A percentile compares a stretch with the other conserved stretches of the same genome.
Evolutionary conservation across 1,284 basidiomycete species (phyloP).

Genomic region (Cerioporus squamosus): DNA sequence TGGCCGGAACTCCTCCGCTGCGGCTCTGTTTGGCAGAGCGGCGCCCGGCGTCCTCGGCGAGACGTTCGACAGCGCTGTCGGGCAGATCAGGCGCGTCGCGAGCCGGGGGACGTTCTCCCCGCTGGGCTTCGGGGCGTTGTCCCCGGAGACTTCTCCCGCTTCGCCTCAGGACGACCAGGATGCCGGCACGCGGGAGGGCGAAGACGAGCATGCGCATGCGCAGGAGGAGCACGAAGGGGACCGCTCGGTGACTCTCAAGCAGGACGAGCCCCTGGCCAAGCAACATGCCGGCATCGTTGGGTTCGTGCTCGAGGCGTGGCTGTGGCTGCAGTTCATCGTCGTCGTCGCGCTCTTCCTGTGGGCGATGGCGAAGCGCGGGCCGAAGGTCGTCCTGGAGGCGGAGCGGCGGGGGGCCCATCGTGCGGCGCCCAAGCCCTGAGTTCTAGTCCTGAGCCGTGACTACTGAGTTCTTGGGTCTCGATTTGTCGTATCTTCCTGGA

Average conservation of each 20-base stretch:
- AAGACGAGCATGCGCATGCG: constrained; percentile 6
- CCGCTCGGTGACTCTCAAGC: constrained; percentile 13
- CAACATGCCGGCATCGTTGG: constrained; percentile 45
- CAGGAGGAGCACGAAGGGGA: constrained; percentile 17
- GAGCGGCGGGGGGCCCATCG: constrained; percentile 35
- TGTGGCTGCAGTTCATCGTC: constrained; percentile 78
- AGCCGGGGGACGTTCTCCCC: constrained; percentile 14
- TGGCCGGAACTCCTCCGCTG: constrained; percentile 1
- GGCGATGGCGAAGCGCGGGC: constrained; percentile 76
- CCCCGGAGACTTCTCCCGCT: neutral
- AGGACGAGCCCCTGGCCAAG: constrained; percentile 23
- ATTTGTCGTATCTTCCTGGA: too few relatives aligned
- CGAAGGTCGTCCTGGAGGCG: constrained; percentile 66
- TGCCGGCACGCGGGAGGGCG: neutral
- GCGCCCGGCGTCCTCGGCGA: constrained; percentile 27
- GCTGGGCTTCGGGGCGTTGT: neutral
- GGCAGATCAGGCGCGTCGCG: constrained; percentile 27
- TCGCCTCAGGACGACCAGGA: neutral
- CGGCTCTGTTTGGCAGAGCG: constrained; percentile 9
- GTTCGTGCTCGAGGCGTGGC: constrained; percentile 71
- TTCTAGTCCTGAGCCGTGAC: neutral
- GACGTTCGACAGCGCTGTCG: constrained; percentile 31
- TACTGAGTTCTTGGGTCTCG: too few relatives aligned
- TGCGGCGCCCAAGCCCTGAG: neutral
- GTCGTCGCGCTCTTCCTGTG: constrained; percentile 77